Base-by-base conservation (phyloP, 257 asterid genomes). In the Jasminum sambac region DNA sequence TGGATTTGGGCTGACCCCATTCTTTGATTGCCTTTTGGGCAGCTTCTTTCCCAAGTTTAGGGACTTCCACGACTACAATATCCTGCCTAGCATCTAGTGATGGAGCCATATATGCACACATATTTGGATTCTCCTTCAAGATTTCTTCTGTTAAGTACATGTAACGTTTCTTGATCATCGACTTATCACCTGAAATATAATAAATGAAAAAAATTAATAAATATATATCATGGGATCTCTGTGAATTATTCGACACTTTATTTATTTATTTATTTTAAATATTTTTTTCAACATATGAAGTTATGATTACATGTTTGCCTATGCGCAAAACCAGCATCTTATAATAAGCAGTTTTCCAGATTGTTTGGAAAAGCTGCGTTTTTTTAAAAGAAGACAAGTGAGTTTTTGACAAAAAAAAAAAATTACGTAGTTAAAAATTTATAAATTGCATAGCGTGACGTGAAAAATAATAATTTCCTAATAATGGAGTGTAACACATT, bases 1-100 rank as follows among this genome's bases (percentile, higher is more conserved):
- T 86, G 4, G 97, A 88, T 11, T 90, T 90, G 6, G 97, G 89
- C 76, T 89, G 92, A 0, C 97, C 96, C 97, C 97, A 89, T 59
- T 91, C 97, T 24, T 85, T 87, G 67, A 89, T 87, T 0, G 97
- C 97, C 68, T 84, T 87, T 62, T 87, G 92, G 61, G 97, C 89
- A 0, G 97, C 97, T 37, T 89, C 97, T 62, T 87, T 91, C 0
- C 97, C 96, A 0, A 89, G 88, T 72, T 87, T 89, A 0, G 96
- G 95, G 6, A 91, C 89, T 80, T 91, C 97, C 55, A 82, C 90
- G 21, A 88, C 93, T 44, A 83, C 88, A 6, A 88, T 85, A 81
- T 90, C 95, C 50, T 88, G 95, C 38, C 96, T 78, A 0, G 83
- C 89, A 68, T 88, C 93, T 0, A 90, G 82, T 0, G 96, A 90